Evolutionary conservation across 805 yeast species (phyloP).

Genomic region (Kodamaea leandrae): DNA sequence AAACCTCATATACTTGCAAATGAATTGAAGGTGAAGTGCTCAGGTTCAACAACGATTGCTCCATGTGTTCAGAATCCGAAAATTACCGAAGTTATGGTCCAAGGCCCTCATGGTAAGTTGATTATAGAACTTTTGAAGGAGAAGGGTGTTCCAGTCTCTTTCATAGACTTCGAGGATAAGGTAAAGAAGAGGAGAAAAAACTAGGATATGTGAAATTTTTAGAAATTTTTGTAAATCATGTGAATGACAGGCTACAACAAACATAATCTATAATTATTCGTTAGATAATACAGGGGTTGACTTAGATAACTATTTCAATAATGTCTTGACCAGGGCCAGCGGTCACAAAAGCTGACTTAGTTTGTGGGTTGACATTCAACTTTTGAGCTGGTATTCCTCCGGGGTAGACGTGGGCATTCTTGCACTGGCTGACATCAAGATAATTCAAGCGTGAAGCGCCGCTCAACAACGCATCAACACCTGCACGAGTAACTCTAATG

Average conservation of each 20-base stretch:
- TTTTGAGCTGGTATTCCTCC: conserved; percentile 58
- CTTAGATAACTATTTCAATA: conserved; percentile 55
- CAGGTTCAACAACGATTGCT: conserved; percentile 81
- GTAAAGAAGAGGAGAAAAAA: conserved; percentile 51
- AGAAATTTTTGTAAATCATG: no score
- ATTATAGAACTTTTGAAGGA: conserved; percentile 56
- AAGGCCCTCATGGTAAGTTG: conserved; percentile 78
- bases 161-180: conserved; percentile 67
- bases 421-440: conserved; percentile 69
- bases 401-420: conserved; percentile 61
- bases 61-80: conserved; percentile 55
- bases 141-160: conserved; percentile 61
- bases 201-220: not conserved
- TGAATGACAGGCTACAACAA: not conserved
- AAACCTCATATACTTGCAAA: conserved; percentile 64
- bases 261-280: no score
- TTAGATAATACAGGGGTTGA: conserved; percentile 3
- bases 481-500: conserved; percentile 72
- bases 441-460: conserved; percentile 51
- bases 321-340: conserved; percentile 52
- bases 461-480: conserved; percentile 63
- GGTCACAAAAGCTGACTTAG: conserved; percentile 57
- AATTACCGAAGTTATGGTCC: conserved; percentile 72
- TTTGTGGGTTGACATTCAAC: conserved; percentile 48
- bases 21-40: conserved; percentile 73